Evolutionary conservation across 176 grass and related monocot genomes (phyloP).

Genomic region (Lolium rigidum): DNA sequence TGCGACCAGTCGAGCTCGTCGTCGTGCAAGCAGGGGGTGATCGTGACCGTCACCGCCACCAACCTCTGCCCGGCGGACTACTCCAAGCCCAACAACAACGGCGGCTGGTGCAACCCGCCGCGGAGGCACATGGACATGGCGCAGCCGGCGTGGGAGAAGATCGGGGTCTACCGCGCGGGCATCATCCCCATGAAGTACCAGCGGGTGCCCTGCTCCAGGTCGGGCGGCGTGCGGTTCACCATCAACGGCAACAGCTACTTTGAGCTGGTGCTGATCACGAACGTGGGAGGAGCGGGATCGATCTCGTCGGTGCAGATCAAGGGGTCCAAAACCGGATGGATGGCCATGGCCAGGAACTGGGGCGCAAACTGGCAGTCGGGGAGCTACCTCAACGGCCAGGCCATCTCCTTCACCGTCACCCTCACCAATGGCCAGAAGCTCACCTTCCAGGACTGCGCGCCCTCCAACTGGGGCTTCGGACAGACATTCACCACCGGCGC

Average conservation of each 20-base stretch:
- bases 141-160: slow-evolving; percentile 73
- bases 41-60: slow-evolving; percentile 74
- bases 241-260: slow-evolving; percentile 79
- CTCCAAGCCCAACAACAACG: slow-evolving; percentile 49
- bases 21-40: slow-evolving; percentile 57
- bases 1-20: slow-evolving; percentile 36
- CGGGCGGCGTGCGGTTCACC: slow-evolving; percentile 74
- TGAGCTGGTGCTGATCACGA: slow-evolving; percentile 75
- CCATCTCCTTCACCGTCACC: slow-evolving; percentile 78
- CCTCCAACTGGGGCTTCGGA: slow-evolving; percentile 54
- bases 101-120: slow-evolving; percentile 98
- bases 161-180: slow-evolving; percentile 64
- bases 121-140: slow-evolving; percentile 84
- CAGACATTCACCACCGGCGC: slow-evolving; percentile 69
- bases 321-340: slow-evolving; percentile 50
- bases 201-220: slow-evolving; percentile 50
- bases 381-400: slow-evolving; percentile 51
- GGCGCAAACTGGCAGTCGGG: slow-evolving; percentile 72
- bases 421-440: slow-evolving; percentile 40
- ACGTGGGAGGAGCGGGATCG: slow-evolving; percentile 66
- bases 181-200: slow-evolving; percentile 64
- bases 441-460: slow-evolving; percentile 43
- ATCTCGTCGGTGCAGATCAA: slow-evolving; percentile 60
- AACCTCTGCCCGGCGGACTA: slow-evolving; percentile 88
- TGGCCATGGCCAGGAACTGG: slow-evolving; percentile 76